phyloP scores from a whole-genome alignment of 2,329 filamentous ascomycete genomes.

The Microcera coccophila region DNA sequence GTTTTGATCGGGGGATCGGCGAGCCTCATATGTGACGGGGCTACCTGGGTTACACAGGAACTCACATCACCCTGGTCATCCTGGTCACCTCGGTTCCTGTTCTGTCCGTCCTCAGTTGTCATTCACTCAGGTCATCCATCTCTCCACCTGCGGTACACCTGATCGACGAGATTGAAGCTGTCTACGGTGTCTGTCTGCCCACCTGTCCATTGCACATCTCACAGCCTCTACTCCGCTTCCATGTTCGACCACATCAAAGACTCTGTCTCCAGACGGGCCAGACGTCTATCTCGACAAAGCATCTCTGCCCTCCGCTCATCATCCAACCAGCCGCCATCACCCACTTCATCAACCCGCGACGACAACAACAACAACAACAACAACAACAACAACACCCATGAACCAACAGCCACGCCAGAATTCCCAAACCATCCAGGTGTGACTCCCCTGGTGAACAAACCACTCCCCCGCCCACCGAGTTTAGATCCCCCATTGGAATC shows the following conservation, averaged over 20 bases:
- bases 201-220: background rate
- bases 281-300: slow-evolving; percentile 12
- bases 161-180: background rate
- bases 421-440: too few species aligned
- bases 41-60: too few species aligned
- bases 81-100: too few species aligned
- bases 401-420: background rate
- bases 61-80: too few species aligned
- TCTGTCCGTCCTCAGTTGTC: too few species aligned
- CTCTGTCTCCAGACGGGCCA: slow-evolving; percentile 17
- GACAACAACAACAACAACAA: background rate
- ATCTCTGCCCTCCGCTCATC: background rate
- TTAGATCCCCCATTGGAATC: background rate
- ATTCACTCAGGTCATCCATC: background rate
- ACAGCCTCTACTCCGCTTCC: background rate
- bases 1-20: too few species aligned
- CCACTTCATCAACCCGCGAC: background rate
- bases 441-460: too few species aligned
- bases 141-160: background rate
- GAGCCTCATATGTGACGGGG: too few species aligned
- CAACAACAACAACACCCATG: background rate
- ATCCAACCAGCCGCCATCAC: slow-evolving; percentile 5
- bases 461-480: too few species aligned
- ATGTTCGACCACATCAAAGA: slow-evolving; percentile 17
- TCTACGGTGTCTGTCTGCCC: background rate